Evolutionary conservation across 768 basidiomycete species (phyloP).

Genomic region (Dacryopinax primogenitus): DNA sequence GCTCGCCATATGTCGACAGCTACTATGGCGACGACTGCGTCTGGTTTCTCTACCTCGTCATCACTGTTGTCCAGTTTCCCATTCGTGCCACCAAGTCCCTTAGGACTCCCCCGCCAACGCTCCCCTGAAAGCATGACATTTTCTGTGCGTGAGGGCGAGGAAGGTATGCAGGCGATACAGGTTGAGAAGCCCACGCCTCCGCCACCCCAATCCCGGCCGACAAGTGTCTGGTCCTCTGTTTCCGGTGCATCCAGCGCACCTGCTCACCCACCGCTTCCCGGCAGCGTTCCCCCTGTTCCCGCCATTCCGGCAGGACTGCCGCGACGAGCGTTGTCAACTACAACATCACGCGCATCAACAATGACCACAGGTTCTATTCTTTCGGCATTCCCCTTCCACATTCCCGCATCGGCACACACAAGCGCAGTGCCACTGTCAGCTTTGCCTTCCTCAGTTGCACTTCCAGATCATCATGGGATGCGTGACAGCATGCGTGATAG

Average conservation of each 20-base stretch:
- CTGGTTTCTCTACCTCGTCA: background rate
- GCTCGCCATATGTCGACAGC: background rate
- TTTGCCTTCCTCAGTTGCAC: background rate
- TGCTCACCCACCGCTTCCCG: background rate
- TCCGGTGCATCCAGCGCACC: background rate
- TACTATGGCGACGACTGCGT: background rate
- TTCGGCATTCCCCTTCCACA: background rate
- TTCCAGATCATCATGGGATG: background rate
- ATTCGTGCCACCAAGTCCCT: background rate
- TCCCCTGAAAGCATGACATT: constrained; percentile 1
- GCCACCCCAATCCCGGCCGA: background rate
- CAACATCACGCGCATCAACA: background rate
- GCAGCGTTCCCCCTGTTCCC: background rate
- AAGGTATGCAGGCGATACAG: background rate
- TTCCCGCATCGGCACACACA: background rate
- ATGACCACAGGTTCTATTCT: background rate
- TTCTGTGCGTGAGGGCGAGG: background rate
- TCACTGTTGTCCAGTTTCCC: background rate
- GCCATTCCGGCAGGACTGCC: background rate
- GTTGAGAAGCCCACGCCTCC: background rate
- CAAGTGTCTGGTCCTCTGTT: background rate
- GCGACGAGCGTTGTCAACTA: background rate
- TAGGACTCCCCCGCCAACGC: background rate
- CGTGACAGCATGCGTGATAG: background rate
- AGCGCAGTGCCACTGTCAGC: background rate